These are phyloP conservation scores for Leptographium radiaticola DNA, from an alignment of 2,329 filamentous ascomycete species.

Conservation along the genomic window DNA sequence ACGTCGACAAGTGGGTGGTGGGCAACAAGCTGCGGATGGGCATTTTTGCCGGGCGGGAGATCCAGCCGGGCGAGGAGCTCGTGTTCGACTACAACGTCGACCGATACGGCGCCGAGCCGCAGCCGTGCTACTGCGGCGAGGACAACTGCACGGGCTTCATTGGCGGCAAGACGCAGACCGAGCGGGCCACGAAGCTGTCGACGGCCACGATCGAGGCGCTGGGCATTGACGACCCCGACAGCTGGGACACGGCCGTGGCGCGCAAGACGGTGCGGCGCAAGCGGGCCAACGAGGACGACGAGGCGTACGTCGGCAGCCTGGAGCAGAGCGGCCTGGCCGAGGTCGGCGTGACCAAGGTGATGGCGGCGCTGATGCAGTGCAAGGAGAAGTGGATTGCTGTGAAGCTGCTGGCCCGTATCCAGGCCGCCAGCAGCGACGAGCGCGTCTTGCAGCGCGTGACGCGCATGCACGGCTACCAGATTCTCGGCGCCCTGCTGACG, in stretches of 20 bases:
- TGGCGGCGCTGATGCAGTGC: slow-evolving; percentile 93
- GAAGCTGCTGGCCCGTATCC: slow-evolving; percentile 81
- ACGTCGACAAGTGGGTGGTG: slow-evolving; percentile 99
- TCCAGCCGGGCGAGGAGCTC: slow-evolving; percentile 82
- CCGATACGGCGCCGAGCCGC: slow-evolving; percentile 89
- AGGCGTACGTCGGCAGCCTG: slow-evolving; percentile 87
- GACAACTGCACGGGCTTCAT: slow-evolving; percentile 93
- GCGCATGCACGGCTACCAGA: slow-evolving; percentile 94
- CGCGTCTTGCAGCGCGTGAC: slow-evolving; percentile 78
- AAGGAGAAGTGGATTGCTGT: slow-evolving; percentile 99
- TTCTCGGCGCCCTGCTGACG: slow-evolving; percentile 74
- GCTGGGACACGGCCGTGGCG: slow-evolving; percentile 71
- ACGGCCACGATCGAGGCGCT: slow-evolving; percentile 85
- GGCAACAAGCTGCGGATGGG: slow-evolving; percentile 97
- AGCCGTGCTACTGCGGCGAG: slow-evolving; percentile 93
- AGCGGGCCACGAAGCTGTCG: slow-evolving; percentile 83
- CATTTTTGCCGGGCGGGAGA: slow-evolving; percentile 80
- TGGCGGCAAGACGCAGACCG: slow-evolving; percentile 93
- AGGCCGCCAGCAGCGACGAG: slow-evolving; percentile 66
- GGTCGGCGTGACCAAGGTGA: slow-evolving; percentile 79
- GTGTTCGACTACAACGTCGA: slow-evolving; percentile 99
- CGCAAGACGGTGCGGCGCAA: slow-evolving; percentile 79
- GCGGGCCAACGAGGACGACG: slow-evolving; percentile 80
- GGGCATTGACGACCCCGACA: slow-evolving; percentile 83
- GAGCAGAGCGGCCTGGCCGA: slow-evolving; percentile 69